Conservation (phyloP, 176 grass and related monocot genomes). For the Carex pumila region DNA sequence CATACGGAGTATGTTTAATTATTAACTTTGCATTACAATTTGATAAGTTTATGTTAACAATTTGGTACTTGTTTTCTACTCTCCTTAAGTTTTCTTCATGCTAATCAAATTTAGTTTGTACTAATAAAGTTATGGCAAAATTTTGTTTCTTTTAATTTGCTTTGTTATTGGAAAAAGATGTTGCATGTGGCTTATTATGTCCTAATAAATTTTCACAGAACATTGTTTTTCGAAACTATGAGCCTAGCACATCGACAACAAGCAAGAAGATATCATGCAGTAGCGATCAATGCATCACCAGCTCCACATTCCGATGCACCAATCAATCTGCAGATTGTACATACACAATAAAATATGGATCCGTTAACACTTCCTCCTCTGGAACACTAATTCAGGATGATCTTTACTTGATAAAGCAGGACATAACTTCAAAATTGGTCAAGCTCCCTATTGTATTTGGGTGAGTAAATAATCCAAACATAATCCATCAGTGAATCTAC, state of each 20-base stretch:
- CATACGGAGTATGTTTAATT: slow-evolving; percentile 13
- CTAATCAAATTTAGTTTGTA: not conserved
- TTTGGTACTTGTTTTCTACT: not conserved
- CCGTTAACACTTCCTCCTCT: slow-evolving; percentile 50
- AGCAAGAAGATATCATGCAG: slow-evolving; percentile 54
- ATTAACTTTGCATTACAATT: not conserved
- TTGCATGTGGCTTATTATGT: not conserved
- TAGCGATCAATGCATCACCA: slow-evolving; percentile 33
- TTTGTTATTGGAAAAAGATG: not conserved
- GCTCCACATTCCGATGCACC: not conserved
- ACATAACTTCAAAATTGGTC: not conserved
- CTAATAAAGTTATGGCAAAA: not conserved
- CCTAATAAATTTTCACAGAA: not conserved
- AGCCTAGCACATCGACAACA: slow-evolving; percentile 47
- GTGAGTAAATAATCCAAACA: not conserved
- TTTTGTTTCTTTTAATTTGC: not conserved
- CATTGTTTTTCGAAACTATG: slow-evolving; percentile 28
- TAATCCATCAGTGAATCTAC: not conserved
- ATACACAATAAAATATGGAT: slow-evolving; percentile 36
- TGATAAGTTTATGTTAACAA: not conserved
- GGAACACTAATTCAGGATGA: slow-evolving; percentile 67
- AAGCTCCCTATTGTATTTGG: slow-evolving; percentile 52
- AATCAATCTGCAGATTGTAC: slow-evolving; percentile 48
- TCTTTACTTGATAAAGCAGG: slow-evolving; percentile 41
- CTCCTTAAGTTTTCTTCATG: not conserved